phyloP scores from a whole-genome alignment of 192 early-diverging fungal genomes.

The Gamsiella multidivaricata region DNA sequence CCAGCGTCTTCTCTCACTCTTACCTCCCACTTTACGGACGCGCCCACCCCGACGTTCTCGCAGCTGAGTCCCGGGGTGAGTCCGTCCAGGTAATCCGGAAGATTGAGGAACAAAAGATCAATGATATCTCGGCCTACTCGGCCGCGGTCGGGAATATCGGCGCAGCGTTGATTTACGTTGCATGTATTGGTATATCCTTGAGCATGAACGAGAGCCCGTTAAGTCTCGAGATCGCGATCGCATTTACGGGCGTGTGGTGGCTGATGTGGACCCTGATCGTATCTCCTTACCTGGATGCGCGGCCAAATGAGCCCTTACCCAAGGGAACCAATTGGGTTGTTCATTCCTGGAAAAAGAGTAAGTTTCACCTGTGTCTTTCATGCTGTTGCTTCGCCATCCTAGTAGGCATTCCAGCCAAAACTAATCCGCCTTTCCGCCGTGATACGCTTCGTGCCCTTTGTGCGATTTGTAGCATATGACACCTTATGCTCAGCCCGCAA shows the following conservation, averaged over 20 bases:
- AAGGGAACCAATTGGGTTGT: constrained; percentile 55
- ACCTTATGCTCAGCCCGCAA: constrained; percentile 51
- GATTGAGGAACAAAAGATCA: constrained; percentile 38
- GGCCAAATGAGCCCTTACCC: constrained; percentile 57
- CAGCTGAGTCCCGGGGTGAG: constrained; percentile 10
- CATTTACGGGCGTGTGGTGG: constrained; percentile 62
- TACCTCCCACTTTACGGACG: constrained; percentile 55
- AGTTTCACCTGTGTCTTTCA: background rate
- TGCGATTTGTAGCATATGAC: constrained; percentile 21
- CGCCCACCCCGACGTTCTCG: constrained; percentile 46
- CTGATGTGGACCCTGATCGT: constrained; percentile 49
- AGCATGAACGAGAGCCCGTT: constrained; percentile 9
- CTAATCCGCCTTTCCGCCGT: too few relatives aligned
- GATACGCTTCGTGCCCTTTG: background rate
- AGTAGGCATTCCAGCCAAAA: too few relatives aligned
- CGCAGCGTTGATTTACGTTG: constrained; percentile 16
- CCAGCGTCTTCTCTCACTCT: constrained; percentile 56
- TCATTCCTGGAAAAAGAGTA: constrained; percentile 54
- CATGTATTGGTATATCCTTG: constrained; percentile 35
- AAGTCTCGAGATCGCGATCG: constrained; percentile 51
- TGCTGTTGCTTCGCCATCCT: too few relatives aligned
- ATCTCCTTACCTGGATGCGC: constrained; percentile 37
- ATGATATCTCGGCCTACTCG: constrained; percentile 43
- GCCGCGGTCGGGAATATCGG: constrained; percentile 7
- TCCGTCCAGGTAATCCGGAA: background rate